phyloP scores from a whole-genome alignment of 495 filamentous ascomycete species.

The Lasiosphaeria miniovina region DNA sequence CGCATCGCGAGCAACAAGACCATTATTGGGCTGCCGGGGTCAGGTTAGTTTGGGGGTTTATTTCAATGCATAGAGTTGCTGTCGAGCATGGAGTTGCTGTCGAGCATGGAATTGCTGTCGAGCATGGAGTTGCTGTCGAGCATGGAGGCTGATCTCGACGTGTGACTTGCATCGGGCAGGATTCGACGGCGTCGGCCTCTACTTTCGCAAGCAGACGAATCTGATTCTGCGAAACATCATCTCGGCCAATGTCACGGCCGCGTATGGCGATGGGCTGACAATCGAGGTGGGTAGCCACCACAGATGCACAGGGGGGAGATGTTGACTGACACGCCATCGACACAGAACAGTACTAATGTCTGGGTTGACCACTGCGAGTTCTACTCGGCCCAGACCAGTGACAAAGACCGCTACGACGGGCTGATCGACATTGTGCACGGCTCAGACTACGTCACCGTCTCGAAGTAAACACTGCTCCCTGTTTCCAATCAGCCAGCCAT shows the following conservation, averaged over 20 bases:
- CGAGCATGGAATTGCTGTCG: too few relatives aligned
- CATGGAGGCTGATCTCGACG: too few relatives aligned
- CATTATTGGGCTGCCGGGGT: slow-evolving; percentile 47
- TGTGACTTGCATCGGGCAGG: slow-evolving; percentile 16
- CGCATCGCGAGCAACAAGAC: slow-evolving; percentile 53
- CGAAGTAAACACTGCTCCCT: slow-evolving; percentile 24
- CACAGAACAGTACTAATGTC: slow-evolving; percentile 50
- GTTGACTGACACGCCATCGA: background rate
- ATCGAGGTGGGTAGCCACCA: slow-evolving; percentile 38
- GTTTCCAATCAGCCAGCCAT: background rate
- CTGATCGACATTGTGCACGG: slow-evolving; percentile 60
- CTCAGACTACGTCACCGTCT: slow-evolving; percentile 51
- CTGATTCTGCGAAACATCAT: slow-evolving; percentile 64
- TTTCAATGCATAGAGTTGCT: background rate
- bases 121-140: too few relatives aligned
- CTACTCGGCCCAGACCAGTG: slow-evolving; percentile 50
- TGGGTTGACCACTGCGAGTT: slow-evolving; percentile 72
- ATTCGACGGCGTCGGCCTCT: slow-evolving; percentile 45
- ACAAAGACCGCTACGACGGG: slow-evolving; percentile 69
- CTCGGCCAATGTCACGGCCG: slow-evolving; percentile 55
- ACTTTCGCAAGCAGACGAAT: slow-evolving; percentile 44
- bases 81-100: too few relatives aligned
- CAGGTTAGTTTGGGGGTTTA: slow-evolving; percentile 18
- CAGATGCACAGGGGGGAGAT: background rate
- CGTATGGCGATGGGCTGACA: slow-evolving; percentile 58